These are phyloP conservation scores for Solanum megistacrolobum DNA, from an alignment of 257 asterid species.

Conservation along the genomic window DNA sequence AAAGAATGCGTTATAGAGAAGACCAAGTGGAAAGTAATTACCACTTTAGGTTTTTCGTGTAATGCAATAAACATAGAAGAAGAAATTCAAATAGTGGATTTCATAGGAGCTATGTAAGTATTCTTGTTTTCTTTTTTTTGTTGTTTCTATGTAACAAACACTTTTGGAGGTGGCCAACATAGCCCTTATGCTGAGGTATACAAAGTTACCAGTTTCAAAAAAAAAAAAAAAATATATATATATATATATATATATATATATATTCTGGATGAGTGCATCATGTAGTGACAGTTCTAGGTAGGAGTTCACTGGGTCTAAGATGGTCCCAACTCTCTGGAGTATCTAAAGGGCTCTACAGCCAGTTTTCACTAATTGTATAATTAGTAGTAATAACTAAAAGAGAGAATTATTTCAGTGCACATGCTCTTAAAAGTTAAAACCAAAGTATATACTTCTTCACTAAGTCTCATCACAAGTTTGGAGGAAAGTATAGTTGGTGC, in stretches of 20 bases:
- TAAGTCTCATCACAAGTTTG: background rate
- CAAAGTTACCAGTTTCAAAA: background rate
- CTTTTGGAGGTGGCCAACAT: background rate
- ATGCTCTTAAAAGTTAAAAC: background rate
- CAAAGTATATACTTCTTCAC: background rate
- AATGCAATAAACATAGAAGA: background rate
- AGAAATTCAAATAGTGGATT: background rate
- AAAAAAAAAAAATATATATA: no score
- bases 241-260: no score
- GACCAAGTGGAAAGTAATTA: background rate
- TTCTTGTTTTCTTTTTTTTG: background rate
- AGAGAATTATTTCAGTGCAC: background rate
- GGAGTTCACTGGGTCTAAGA: background rate
- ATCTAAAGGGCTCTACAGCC: background rate
- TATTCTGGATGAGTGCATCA: background rate
- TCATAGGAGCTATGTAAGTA: background rate
- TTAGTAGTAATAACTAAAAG: background rate
- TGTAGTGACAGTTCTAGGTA: background rate
- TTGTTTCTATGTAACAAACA: background rate
- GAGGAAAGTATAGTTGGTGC: background rate
- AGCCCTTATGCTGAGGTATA: background rate
- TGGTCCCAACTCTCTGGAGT: background rate
- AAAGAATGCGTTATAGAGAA: background rate
- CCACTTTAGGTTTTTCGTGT: background rate
- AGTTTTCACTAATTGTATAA: background rate